Evolutionary conservation across 75 land plant species (phyloP).

Genomic region (Adiantum capillusveneris): DNA sequence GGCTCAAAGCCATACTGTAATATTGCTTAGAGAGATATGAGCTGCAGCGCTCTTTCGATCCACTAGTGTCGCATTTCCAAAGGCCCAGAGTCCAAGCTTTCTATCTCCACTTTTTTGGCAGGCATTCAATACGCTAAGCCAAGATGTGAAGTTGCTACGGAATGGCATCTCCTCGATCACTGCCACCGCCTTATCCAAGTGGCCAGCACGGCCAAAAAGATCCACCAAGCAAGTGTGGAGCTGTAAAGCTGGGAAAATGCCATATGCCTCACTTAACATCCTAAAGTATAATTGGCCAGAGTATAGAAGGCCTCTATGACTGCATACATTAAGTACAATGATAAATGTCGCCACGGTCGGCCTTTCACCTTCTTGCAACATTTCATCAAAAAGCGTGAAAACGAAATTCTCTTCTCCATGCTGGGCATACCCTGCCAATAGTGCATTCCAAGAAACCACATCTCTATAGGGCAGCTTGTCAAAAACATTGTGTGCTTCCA

Average conservation of each 20-base stretch:
- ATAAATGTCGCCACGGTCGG: constrained; percentile 30
- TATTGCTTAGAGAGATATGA: background rate
- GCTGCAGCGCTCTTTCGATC: background rate
- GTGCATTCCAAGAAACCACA: constrained; percentile 25
- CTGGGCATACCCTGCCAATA: constrained; percentile 40
- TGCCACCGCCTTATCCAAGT: constrained; percentile 28
- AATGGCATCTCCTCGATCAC: constrained; percentile 14
- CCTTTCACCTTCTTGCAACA: constrained; percentile 6
- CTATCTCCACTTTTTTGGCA: background rate
- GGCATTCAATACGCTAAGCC: background rate
- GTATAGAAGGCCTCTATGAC: constrained; percentile 20
- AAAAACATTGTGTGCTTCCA: constrained; percentile 1
- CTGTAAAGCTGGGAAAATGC: constrained; percentile 17
- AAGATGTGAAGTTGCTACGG: background rate
- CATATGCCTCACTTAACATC: constrained; percentile 18
- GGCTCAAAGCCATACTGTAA: no score
- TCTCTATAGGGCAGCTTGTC: background rate
- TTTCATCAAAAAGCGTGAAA: constrained; percentile 20
- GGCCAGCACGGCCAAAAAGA: constrained; percentile 44
- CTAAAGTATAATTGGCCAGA: constrained; percentile 34
- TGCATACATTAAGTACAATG: constrained; percentile 25
- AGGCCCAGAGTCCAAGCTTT: background rate
- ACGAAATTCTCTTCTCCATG: constrained; percentile 18
- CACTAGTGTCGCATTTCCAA: background rate
- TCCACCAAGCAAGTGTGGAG: constrained; percentile 34